phyloP scores from a whole-genome alignment of 768 basidiomycete species.

The Hygrocybe punicea region DNA sequence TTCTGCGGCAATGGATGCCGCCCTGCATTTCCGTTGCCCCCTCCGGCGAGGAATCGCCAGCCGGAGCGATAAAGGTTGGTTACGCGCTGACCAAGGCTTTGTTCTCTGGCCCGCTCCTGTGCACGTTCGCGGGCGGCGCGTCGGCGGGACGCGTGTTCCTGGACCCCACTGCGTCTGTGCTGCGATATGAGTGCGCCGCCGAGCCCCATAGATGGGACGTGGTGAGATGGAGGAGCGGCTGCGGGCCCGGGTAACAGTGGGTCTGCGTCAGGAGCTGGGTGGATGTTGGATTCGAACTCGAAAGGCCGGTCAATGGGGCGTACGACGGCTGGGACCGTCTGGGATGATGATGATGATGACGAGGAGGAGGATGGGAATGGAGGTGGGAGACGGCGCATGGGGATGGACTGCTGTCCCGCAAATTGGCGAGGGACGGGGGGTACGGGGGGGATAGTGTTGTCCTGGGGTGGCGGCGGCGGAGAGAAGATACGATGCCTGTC shows the following conservation, averaged over 20 bases:
- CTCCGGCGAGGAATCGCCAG: conserved; percentile 14
- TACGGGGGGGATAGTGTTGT: conserved; percentile 50
- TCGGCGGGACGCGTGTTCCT: background rate
- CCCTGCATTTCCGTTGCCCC: conserved; percentile 3
- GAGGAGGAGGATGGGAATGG: conserved; percentile 20
- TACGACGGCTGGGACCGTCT: conserved; percentile 38
- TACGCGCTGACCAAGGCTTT: background rate
- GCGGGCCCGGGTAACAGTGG: conserved; percentile 24
- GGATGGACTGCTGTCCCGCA: conserved; percentile 35
- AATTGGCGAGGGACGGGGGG: conserved; percentile 46
- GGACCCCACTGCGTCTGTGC: background rate
- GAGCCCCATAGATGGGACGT: conserved; percentile 58
- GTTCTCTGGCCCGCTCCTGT: background rate
- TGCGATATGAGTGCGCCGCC: conserved; percentile 59
- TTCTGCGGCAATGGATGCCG: conserved; percentile 3
- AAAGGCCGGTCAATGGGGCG: conserved; percentile 51
- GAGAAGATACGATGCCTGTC: conserved; percentile 12
- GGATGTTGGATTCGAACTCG: conserved; percentile 43
- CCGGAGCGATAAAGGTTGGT: background rate
- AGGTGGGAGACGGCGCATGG: conserved; percentile 35
- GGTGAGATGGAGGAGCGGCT: conserved; percentile 48
- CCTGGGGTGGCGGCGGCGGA: conserved; percentile 43
- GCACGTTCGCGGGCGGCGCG: background rate
- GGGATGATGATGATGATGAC: conserved; percentile 5
- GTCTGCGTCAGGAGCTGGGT: conserved; percentile 12